Conservation (phyloP, 2,329 filamentous ascomycete species). For the Volutella citrinella region DNA sequence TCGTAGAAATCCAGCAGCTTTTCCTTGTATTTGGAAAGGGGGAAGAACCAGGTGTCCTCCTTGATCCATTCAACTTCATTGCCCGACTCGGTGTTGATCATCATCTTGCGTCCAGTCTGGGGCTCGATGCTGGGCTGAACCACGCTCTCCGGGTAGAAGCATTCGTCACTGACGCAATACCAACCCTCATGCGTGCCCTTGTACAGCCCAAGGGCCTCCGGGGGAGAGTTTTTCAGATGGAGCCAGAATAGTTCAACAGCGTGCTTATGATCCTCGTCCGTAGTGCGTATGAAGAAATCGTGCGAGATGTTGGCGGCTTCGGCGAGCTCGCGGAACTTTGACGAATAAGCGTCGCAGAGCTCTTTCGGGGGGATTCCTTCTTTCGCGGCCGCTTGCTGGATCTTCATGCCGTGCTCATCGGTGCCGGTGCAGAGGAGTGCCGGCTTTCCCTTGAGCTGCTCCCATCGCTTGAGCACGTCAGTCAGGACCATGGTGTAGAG, state of each 20-base stretch:
- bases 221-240: constrained; percentile 55
- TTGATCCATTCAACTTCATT: constrained; percentile 94
- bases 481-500: constrained; percentile 89
- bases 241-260: constrained; percentile 90
- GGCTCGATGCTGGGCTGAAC: constrained; percentile 75
- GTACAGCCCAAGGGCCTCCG: constrained; percentile 74
- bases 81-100: constrained; percentile 81
- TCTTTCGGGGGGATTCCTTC: constrained; percentile 70
- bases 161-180: constrained; percentile 97
- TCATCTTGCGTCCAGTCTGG: constrained; percentile 76
- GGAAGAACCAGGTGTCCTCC: constrained; percentile 94
- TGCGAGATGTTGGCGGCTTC: constrained; percentile 66
- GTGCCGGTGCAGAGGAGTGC: constrained; percentile 86
- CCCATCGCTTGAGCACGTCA: constrained; percentile 91
- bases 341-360: constrained; percentile 85
- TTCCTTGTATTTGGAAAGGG: constrained; percentile 79
- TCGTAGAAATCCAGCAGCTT: constrained; percentile 75
- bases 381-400: constrained; percentile 78
- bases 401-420: constrained; percentile 97
- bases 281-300: constrained; percentile 91
- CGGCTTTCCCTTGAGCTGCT: constrained; percentile 66
- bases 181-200: constrained; percentile 85
- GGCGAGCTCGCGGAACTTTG: constrained; percentile 76
- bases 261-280: constrained; percentile 74
- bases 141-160: constrained; percentile 80